These are phyloP conservation scores for Ambrosia trifida DNA, from an alignment of 129 eudicot genomes.

Conservation along the genomic window DNA sequence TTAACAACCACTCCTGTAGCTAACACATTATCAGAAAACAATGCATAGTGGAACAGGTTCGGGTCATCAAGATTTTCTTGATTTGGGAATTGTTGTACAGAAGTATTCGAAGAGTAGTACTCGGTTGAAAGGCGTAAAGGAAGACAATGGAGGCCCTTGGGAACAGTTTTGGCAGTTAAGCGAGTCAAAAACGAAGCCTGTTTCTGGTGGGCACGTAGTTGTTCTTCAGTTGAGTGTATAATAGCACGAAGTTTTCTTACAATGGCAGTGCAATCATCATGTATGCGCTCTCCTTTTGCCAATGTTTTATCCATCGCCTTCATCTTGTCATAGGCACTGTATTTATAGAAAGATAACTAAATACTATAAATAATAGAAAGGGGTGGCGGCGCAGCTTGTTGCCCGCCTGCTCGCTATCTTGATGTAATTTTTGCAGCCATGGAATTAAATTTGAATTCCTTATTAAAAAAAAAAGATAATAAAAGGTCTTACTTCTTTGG, in stretches of 20 bases:
- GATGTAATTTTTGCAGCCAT: too few species aligned
- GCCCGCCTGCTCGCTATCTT: too few species aligned
- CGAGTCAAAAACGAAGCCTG: constrained; percentile 79
- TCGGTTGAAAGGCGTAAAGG: constrained; percentile 82
- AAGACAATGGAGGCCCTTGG: constrained; percentile 90
- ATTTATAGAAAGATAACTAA: constrained; percentile 9
- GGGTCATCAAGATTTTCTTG: constrained; percentile 67
- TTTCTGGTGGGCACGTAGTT: constrained; percentile 70
- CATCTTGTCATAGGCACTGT: constrained; percentile 68
- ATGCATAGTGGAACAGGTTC: constrained; percentile 70
- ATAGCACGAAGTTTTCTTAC: constrained; percentile 89
- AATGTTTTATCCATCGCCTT: constrained; percentile 81
- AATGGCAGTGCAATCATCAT: constrained; percentile 73
- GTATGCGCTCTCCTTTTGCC: constrained; percentile 74
- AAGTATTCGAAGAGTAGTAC: constrained; percentile 56
- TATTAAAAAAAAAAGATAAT: not conserved
- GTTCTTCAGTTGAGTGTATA: constrained; percentile 80
- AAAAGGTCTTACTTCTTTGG: constrained; percentile 54
- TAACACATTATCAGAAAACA: constrained; percentile 75
- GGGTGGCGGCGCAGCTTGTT: too few species aligned
- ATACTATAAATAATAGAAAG: too few species aligned
- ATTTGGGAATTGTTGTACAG: constrained; percentile 58
- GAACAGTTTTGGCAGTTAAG: constrained; percentile 79
- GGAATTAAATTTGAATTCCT: too few species aligned
- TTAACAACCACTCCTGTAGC: constrained; percentile 84